Conservation (phyloP, 2,329 filamentous ascomycete species). For the Aspergillus transmontanensis region DNA sequence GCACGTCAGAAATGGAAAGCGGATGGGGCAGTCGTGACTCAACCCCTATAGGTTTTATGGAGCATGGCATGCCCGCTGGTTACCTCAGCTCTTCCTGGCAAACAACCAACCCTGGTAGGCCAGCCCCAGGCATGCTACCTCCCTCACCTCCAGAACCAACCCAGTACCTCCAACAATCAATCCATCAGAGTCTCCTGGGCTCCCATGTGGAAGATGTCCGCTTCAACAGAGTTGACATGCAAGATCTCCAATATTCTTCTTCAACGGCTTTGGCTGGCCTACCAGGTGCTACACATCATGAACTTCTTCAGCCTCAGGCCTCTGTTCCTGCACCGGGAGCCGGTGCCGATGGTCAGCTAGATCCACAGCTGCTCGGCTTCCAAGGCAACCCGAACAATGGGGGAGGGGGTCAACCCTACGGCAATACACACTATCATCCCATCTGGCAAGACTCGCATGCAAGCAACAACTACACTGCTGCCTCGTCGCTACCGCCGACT, state of each 20-base stretch:
- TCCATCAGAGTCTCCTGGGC: constrained; percentile 44
- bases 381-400: constrained; percentile 23
- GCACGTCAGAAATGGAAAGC: constrained; percentile 32
- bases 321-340: constrained; percentile 26
- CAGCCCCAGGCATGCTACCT: constrained; percentile 50
- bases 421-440: constrained; percentile 20
- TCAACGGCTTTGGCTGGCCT: constrained; percentile 45
- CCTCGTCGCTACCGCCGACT: constrained; percentile 18
- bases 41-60: constrained; percentile 37
- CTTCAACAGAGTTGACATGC: constrained; percentile 41
- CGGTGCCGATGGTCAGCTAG: constrained; percentile 38
- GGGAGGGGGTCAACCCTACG: constrained; percentile 16
- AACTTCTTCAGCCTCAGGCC: constrained; percentile 43
- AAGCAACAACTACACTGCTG: constrained; percentile 22
- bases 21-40: constrained; percentile 34
- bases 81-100: constrained; percentile 55
- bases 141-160: constrained; percentile 47
- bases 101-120: constrained; percentile 53
- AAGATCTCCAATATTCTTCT: constrained; percentile 33
- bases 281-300: constrained; percentile 46
- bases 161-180: constrained; percentile 55
- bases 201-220: constrained; percentile 47
- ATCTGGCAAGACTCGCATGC: constrained; percentile 28
- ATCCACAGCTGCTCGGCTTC: constrained; percentile 45
- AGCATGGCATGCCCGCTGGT: constrained; percentile 22